Conservation (phyloP, 1,139 yeast species). For the Meyerozyma sp. region DNA sequence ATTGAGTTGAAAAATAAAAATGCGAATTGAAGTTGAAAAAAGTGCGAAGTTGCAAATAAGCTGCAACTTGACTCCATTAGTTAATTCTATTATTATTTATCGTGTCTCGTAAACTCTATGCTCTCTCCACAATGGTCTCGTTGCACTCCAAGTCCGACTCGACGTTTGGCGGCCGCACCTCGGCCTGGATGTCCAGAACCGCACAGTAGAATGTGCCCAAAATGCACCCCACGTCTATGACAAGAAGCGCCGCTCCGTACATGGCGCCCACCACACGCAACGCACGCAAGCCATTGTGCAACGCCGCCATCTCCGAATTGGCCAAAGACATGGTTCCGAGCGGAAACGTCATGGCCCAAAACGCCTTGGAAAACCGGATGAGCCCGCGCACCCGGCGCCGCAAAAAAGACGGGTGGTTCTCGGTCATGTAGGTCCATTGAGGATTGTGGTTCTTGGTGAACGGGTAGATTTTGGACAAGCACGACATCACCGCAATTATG, state of each 20-base stretch:
- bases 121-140: neutral
- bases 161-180: neutral
- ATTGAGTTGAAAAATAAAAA: no score
- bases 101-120: no score
- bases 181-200: neutral
- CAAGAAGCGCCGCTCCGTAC: slow-evolving; percentile 45
- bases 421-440: slow-evolving; percentile 7
- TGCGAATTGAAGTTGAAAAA: neutral
- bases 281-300: slow-evolving; percentile 29
- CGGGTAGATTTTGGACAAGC: slow-evolving; percentile 32
- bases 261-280: slow-evolving; percentile 60
- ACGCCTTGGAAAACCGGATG: slow-evolving; percentile 50
- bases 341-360: slow-evolving; percentile 92
- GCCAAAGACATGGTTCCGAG: slow-evolving; percentile 76
- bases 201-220: slow-evolving; percentile 17
- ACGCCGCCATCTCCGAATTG: slow-evolving; percentile 41
- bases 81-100: no score
- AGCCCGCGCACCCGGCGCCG: slow-evolving; percentile 14
- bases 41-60: neutral
- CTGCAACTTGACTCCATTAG: no score
- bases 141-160: neutral
- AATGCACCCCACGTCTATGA: slow-evolving; percentile 32
- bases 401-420: slow-evolving; percentile 6
- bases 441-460: slow-evolving; percentile 23
- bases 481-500: slow-evolving; percentile 43